phyloP scores from a whole-genome alignment of 352 stramenopile species.

The Globisporangium camurandrum region DNA sequence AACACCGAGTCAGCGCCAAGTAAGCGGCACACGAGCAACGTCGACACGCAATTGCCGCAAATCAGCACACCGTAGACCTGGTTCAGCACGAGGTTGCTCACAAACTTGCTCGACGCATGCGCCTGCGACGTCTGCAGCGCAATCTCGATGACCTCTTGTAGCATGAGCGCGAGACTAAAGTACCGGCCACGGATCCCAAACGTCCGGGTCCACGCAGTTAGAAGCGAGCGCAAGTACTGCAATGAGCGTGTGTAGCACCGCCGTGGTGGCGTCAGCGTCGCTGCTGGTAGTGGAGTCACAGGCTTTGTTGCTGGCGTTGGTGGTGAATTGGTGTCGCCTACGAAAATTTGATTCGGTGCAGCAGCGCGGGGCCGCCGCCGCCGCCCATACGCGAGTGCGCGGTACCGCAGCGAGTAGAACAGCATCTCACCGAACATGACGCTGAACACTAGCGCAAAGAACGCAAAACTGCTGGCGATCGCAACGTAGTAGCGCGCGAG shows the following conservation, averaged over 20 bases:
- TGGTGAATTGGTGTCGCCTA: no score
- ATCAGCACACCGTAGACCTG: slow-evolving; percentile 7
- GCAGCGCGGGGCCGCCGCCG: no score
- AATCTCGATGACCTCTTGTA: slow-evolving; percentile 5
- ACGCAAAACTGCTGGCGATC: slow-evolving; percentile 1
- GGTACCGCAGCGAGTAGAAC: slow-evolving; percentile 5
- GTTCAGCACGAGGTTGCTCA: slow-evolving; percentile 11
- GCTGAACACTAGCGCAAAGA: slow-evolving; percentile 2
- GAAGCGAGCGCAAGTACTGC: not conserved
- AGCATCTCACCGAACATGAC: slow-evolving; percentile 1
- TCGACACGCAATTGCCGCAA: slow-evolving; percentile 9
- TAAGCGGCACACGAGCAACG: slow-evolving; percentile 2
- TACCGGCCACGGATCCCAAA: slow-evolving; percentile 9
- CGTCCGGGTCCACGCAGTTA: slow-evolving; percentile 1
- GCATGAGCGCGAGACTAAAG: slow-evolving; percentile 6
- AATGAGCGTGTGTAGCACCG: not conserved
- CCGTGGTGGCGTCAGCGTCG: not conserved
- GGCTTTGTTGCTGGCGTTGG: no score
- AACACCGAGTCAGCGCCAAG: slow-evolving; percentile 6
- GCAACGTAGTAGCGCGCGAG: not conserved
- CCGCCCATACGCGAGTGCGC: slow-evolving; percentile 1
- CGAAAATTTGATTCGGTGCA: no score
- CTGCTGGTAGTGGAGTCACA: no score
- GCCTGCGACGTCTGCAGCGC: slow-evolving; percentile 6
- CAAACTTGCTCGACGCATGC: slow-evolving; percentile 8